A percentile compares a stretch with the other conserved stretches of the same genome.
Conservation (phyloP, 108 stramenopile genomes). For the Cyclotella sp. region DNA sequence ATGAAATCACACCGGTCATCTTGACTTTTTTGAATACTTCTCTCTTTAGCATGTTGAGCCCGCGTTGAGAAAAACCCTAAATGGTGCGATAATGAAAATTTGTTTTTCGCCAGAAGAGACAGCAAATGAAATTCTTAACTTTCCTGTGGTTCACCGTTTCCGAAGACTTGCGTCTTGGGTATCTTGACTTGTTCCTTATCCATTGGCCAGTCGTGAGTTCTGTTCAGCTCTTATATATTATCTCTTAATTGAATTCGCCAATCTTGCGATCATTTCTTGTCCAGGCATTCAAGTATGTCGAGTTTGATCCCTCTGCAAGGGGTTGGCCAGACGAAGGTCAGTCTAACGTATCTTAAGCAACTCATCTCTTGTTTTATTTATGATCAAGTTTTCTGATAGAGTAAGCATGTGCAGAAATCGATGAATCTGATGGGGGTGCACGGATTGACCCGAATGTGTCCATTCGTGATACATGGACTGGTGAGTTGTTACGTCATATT, state of each 20-base stretch:
- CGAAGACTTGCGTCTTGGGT: constrained; percentile 74
- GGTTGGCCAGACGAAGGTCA: constrained; percentile 77
- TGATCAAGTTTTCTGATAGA: background rate
- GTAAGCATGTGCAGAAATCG: constrained; percentile 53
- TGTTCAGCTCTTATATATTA: background rate
- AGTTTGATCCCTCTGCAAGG: constrained; percentile 56
- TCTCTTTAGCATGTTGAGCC: constrained; percentile 28
- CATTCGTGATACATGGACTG: constrained; percentile 46
- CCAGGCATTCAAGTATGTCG: constrained; percentile 79
- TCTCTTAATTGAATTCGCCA: background rate
- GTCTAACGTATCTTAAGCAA: background rate
- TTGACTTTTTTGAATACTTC: background rate
- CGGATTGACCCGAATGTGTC: constrained; percentile 71
- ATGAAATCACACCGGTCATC: background rate
- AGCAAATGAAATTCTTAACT: background rate
- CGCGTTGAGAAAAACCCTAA: constrained; percentile 74
- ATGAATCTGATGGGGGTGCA: constrained; percentile 72
- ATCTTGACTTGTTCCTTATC: constrained; percentile 89
- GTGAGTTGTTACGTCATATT: constrained; percentile 5
- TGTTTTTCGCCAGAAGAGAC: background rate
- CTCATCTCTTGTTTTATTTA: background rate
- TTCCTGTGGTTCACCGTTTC: background rate
- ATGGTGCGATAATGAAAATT: constrained; percentile 25
- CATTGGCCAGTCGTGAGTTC: constrained; percentile 81
- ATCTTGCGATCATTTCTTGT: background rate